Conservation (phyloP, 2,329 filamentous ascomycete species). For the Cladobotryum protrusum region DNA sequence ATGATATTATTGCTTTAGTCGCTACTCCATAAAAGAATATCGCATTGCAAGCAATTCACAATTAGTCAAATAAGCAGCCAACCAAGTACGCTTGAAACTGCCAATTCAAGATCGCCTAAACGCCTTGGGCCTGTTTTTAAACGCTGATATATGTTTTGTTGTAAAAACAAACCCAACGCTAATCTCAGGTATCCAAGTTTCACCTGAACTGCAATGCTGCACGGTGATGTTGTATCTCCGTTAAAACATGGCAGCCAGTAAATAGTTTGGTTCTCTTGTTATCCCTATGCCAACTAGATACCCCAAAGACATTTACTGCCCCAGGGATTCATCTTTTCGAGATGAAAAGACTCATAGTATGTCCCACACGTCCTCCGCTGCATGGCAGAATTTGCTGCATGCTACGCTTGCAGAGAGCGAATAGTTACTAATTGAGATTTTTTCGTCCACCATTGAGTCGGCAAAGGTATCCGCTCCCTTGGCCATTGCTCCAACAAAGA, state of each 20-base stretch:
- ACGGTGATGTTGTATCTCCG: conserved; percentile 70
- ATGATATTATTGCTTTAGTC: too few relatives aligned
- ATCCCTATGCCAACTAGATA: neutral
- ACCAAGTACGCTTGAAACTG: too few relatives aligned
- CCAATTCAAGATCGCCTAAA: conserved; percentile 33
- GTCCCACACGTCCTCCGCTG: conserved; percentile 92
- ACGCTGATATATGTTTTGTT: conserved; percentile 74
- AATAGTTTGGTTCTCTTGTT: neutral
- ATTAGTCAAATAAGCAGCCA: too few relatives aligned
- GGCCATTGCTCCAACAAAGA: conserved; percentile 97
- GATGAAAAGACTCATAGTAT: conserved; percentile 58
- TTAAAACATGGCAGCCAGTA: conserved; percentile 28
- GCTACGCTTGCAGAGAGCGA: conserved; percentile 95
- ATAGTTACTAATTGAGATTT: conserved; percentile 97
- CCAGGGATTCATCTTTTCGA: conserved; percentile 18
- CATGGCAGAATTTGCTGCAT: conserved; percentile 99
- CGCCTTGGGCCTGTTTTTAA: conserved; percentile 70
- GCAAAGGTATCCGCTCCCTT: conserved; percentile 95
- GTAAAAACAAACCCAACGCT: conserved; percentile 62
- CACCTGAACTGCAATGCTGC: conserved; percentile 9
- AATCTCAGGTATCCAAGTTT: neutral
- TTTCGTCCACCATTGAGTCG: conserved; percentile 89
- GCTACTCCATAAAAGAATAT: too few relatives aligned
- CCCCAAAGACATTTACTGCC: conserved; percentile 16
- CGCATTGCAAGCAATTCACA: too few relatives aligned